phyloP scores from a whole-genome alignment of 495 filamentous ascomycete species.

The Jackrogersella multiformis region DNA sequence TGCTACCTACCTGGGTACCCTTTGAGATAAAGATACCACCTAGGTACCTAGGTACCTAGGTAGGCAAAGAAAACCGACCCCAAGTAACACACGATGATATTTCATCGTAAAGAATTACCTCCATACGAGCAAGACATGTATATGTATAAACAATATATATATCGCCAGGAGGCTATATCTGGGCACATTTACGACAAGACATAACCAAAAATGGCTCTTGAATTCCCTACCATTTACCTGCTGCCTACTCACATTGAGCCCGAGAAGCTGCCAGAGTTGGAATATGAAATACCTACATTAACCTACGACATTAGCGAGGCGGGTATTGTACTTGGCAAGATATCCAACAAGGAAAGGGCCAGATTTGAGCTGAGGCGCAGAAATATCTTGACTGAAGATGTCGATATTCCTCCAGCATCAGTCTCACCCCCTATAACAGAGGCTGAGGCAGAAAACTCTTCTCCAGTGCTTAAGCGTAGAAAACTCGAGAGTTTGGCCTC shows the following conservation, averaged over 20 bases:
- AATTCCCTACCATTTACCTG: constrained; percentile 77
- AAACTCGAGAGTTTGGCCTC: constrained; percentile 30
- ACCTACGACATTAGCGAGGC: constrained; percentile 81
- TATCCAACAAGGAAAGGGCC: constrained; percentile 73
- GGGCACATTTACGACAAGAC: constrained; percentile 6
- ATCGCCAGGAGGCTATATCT: not conserved
- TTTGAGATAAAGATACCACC: no score
- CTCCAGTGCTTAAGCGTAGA: constrained; percentile 47
- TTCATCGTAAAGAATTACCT: not conserved
- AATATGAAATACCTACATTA: constrained; percentile 69
- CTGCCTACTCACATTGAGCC: constrained; percentile 73
- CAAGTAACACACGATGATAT: no score
- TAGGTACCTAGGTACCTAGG: not conserved
- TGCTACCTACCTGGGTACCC: not conserved
- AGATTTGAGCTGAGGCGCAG: constrained; percentile 77
- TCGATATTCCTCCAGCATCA: constrained; percentile 46
- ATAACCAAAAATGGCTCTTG: constrained; percentile 27
- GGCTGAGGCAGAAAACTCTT: not conserved
- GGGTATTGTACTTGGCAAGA: constrained; percentile 74
- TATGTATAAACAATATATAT: not conserved
- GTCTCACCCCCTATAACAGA: not conserved
- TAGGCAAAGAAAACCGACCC: no score
- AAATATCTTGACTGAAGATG: constrained; percentile 68
- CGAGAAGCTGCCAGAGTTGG: constrained; percentile 67
- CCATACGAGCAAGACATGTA: not conserved